phyloP scores from a whole-genome alignment of 2,329 filamentous ascomycete genomes.

The Aspergillus piperis region DNA sequence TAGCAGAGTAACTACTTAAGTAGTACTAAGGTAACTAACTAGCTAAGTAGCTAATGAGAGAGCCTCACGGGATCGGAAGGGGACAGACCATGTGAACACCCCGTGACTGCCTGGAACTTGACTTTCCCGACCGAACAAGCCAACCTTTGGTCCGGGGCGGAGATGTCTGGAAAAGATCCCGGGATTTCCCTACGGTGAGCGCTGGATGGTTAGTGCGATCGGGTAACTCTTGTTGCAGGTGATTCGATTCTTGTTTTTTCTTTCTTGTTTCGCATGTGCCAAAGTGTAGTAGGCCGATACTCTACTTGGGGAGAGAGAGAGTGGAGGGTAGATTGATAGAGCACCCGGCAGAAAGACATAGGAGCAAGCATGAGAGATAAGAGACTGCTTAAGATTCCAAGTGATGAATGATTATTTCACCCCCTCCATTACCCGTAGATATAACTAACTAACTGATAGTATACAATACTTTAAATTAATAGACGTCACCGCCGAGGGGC shows the following conservation, averaged over 20 bases:
- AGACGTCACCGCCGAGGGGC: conserved; percentile 19
- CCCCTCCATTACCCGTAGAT: no score
- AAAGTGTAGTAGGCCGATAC: no score
- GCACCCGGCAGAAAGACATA: no score
- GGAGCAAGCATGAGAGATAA: no score
- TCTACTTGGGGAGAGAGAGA: no score
- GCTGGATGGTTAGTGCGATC: background rate
- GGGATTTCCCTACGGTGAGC: conserved; percentile 15
- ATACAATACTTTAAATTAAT: background rate
- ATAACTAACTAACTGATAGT: no score
- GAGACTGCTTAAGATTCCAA: no score
- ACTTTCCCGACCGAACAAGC: background rate
- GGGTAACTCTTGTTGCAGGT: background rate
- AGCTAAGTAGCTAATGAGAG: background rate
- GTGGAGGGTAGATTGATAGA: no score
- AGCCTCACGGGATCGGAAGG: background rate
- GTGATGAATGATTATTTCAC: no score
- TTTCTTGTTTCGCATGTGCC: background rate
- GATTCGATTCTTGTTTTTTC: background rate
- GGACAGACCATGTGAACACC: background rate
- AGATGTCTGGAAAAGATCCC: conserved; percentile 7
- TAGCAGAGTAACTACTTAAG: background rate
- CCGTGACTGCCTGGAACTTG: background rate
- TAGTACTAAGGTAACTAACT: no score
- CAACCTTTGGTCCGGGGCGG: conserved; percentile 11